Conservation (phyloP, 139 green algal genomes). For the Closterium sp. region DNA sequence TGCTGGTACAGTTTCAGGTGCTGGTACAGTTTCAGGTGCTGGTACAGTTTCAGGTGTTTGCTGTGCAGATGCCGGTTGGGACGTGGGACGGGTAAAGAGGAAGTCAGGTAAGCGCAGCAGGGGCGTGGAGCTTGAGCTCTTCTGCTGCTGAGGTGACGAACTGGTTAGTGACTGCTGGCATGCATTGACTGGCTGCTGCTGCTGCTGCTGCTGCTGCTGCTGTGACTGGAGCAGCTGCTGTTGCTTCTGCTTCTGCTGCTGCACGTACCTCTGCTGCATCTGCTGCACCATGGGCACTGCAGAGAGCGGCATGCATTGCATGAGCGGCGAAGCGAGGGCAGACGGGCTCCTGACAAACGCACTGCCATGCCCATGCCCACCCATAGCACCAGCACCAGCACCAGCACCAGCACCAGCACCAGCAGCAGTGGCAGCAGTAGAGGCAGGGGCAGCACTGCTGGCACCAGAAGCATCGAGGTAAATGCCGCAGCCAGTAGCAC, state of each 20-base stretch:
- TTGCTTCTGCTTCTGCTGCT: no score
- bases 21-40: no score
- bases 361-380: background rate
- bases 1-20: background rate
- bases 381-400: no score
- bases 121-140: background rate
- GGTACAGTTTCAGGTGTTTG: background rate
- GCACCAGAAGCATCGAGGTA: no score
- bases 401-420: background rate
- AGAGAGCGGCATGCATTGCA: no score
- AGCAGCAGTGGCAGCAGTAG: background rate
- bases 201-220: no score
- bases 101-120: background rate
- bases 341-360: background rate
- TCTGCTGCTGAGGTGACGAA: background rate
- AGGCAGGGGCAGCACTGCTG: background rate
- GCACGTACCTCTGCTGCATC: no score
- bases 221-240: no score
- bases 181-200: no score
- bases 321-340: no score
- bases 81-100: background rate
- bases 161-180: no score
- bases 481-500: background rate
- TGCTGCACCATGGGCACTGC: no score
- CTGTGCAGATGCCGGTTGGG: background rate